Conservation (phyloP, 768 basidiomycete species). For the Pleurotus tuoliensis region DNA sequence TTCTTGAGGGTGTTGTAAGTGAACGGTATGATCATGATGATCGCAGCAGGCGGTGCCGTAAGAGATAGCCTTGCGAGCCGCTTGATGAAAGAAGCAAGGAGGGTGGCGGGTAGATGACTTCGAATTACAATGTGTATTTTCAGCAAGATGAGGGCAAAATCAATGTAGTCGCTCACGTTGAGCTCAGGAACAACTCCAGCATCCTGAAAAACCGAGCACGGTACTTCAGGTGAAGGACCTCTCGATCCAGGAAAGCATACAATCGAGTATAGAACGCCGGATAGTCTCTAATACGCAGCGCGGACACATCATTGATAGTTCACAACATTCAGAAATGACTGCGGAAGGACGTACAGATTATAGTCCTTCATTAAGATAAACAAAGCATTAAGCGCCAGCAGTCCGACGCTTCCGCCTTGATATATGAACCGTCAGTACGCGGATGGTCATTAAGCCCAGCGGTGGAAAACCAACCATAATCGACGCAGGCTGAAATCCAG, state of each 20-base stretch:
- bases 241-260: conserved; percentile 84
- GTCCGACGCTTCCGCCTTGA: conserved; percentile 78
- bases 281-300: conserved; percentile 67
- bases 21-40: conserved; percentile 89
- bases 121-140: too few species aligned
- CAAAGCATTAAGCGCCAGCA: conserved; percentile 87
- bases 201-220: conserved; percentile 94
- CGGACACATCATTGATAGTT: neutral
- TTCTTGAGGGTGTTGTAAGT: conserved; percentile 91
- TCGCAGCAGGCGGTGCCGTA: conserved; percentile 82
- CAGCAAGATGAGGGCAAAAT: too few species aligned
- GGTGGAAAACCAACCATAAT: conserved; percentile 29
- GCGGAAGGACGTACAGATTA: conserved; percentile 65
- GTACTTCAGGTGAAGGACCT: conserved; percentile 88
- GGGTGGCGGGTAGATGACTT: conserved; percentile 79
- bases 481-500: conserved; percentile 83
- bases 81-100: conserved; percentile 96
- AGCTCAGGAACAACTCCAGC: conserved; percentile 85
- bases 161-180: conserved; percentile 57
- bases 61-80: conserved; percentile 83
- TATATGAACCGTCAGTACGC: too few species aligned
- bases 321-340: neutral
- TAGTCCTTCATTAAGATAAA: conserved; percentile 90
- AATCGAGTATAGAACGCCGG: conserved; percentile 92
- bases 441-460: too few species aligned